Evolutionary conservation across 305 asterid genomes (phyloP).

Genomic region (Rubia peregrina): DNA sequence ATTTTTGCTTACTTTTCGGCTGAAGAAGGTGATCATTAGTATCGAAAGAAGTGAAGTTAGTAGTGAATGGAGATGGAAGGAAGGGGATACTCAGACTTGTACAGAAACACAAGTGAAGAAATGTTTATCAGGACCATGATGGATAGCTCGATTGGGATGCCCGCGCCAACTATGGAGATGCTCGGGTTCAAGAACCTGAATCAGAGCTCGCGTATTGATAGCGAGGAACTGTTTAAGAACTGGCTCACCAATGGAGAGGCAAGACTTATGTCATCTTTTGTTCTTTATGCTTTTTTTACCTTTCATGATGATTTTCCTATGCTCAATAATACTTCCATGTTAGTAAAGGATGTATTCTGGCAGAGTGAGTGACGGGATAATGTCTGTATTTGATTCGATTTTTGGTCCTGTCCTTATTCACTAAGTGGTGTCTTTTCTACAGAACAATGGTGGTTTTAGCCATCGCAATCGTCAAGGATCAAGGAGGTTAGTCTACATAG

Average conservation of each 20-base stretch:
- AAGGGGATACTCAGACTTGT: constrained; percentile 45
- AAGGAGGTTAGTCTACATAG: constrained; percentile 40
- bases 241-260: constrained; percentile 84
- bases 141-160: constrained; percentile 65
- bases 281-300: background rate
- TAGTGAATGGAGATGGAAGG: constrained; percentile 55
- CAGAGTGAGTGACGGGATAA: too few species aligned
- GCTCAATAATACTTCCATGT: too few species aligned
- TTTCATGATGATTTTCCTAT: background rate
- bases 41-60: constrained; percentile 14
- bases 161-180: constrained; percentile 78
- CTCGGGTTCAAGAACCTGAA: constrained; percentile 62
- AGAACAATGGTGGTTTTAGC: constrained; percentile 41
- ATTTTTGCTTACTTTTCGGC: background rate
- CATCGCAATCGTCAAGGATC: constrained; percentile 57
- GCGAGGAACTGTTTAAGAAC: constrained; percentile 81
- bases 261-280: constrained; percentile 20
- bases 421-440: constrained; percentile 10
- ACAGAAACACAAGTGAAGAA: constrained; percentile 73
- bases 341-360: too few species aligned
- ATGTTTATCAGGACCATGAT: constrained; percentile 59
- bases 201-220: constrained; percentile 52
- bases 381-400: background rate
- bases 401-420: background rate
- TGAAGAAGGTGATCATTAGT: background rate